Evolutionary conservation across 2,329 filamentous ascomycete genomes (phyloP).

Genomic region (Trichoderma sp.): DNA sequence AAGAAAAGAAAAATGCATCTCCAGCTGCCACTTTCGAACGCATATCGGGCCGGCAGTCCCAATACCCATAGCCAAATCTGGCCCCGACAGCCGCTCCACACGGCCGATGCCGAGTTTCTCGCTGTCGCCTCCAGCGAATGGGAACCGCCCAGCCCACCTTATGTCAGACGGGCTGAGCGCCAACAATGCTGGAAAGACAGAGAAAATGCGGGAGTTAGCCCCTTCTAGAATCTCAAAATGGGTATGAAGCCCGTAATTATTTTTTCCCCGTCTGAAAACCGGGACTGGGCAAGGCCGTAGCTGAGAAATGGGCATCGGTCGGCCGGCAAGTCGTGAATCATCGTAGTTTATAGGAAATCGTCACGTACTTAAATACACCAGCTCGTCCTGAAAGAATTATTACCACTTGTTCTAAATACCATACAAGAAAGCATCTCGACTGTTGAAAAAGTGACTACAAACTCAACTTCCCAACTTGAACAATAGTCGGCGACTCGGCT

Average conservation of each 20-base stretch:
- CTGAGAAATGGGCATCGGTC: not conserved
- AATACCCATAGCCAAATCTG: not conserved
- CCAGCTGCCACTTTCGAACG: not conserved
- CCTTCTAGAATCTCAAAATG: not conserved
- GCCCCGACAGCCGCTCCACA: constrained; percentile 15
- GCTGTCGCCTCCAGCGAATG: not conserved
- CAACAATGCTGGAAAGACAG: not conserved
- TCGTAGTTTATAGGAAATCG: not conserved
- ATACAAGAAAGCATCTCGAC: not conserved
- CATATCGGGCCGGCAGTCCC: constrained; percentile 5
- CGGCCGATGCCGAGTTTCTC: constrained; percentile 17
- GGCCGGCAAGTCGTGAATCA: not conserved
- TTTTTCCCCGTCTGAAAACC: not conserved
- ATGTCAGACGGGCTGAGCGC: not conserved
- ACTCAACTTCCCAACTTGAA: not conserved
- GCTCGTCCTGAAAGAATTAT: not conserved
- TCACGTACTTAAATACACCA: not conserved
- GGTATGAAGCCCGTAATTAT: not conserved
- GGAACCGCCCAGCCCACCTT: not conserved
- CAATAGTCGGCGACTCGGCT: not conserved
- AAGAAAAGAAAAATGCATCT: not conserved
- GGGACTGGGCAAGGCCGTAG: not conserved
- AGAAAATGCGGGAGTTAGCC: not conserved
- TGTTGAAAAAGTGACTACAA: not conserved
- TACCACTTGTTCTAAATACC: not conserved